Evolutionary conservation across 2,329 filamentous ascomycete species (phyloP).

Genomic region (Hypoxylon sp.): DNA sequence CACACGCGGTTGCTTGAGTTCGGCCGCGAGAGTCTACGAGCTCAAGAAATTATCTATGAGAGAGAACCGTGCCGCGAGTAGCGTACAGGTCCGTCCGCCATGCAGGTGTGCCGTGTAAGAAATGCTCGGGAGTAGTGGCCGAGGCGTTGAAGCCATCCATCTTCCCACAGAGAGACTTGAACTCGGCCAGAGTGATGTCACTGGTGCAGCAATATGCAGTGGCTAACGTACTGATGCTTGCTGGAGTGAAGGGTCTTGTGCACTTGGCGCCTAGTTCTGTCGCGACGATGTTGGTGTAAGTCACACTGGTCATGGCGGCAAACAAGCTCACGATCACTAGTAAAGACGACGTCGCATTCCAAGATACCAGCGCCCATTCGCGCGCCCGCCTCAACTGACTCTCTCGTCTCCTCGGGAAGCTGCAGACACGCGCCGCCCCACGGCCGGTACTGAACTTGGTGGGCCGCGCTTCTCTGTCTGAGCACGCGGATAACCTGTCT

Average conservation of each 20-base stretch:
- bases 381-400: constrained; percentile 73
- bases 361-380: constrained; percentile 77
- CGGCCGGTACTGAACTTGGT: constrained; percentile 73
- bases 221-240: constrained; percentile 65
- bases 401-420: constrained; percentile 74
- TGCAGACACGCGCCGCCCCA: constrained; percentile 72
- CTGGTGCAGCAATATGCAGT: constrained; percentile 78
- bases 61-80: constrained; percentile 73
- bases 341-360: constrained; percentile 79
- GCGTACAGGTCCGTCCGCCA: constrained; percentile 78
- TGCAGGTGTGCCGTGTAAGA: constrained; percentile 69
- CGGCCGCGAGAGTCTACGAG: constrained; percentile 71
- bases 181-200: constrained; percentile 78
- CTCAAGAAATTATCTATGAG: constrained; percentile 73
- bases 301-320: constrained; percentile 78
- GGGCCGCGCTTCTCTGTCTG: constrained; percentile 66
- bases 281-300: constrained; percentile 75
- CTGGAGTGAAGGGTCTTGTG: constrained; percentile 72
- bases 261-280: constrained; percentile 76
- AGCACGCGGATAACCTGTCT: constrained; percentile 70
- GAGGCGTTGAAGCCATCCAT: constrained; percentile 75
- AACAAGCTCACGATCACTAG: constrained; percentile 74
- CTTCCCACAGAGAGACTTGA: constrained; percentile 77
- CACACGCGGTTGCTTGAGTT: constrained; percentile 78
- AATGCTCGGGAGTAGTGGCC: constrained; percentile 71